Base-by-base conservation (phyloP, 176 grass and related monocot species). In the Aegilops umbellulata region DNA sequence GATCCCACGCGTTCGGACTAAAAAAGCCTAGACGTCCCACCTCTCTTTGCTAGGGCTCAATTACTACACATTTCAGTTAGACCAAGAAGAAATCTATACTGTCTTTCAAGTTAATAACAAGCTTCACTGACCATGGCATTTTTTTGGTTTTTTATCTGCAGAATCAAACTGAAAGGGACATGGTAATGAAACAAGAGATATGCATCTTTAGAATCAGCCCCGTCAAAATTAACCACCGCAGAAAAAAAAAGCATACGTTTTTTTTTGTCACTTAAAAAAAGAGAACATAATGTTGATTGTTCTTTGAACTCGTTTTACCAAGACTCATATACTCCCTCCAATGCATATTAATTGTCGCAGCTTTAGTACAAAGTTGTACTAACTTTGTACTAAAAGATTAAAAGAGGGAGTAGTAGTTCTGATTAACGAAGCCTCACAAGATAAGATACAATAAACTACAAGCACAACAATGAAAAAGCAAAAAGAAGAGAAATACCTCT, bases 401-500 rank as follows among this genome's bases (percentile, higher is more conserved):
- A n/a, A n/a, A n/a, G n/a, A n/a, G n/a, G n/a, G n/a, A n/a, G n/a
- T n/a, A 64, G 66, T 71, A 39, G 4, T 77, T 42, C 11, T 65
- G 22, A 84, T 49, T 46, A 71, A 79, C 49, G 16, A 74, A 89
- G 0, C 29, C 30, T 32, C 0, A 0, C 1, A 82, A 60, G 11
- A 65, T 65, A 19, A 34, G 27, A 82, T 6, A 23, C 14, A 53
- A 55, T 38, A 36, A 79, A 55, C 0, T 29, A 58, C 41, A 7
- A 20, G n/a, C 17, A 87, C 62, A 61, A 20, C 27, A 22, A 5
- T 11, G 3, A 60, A 55, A 83, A 36, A 5, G 9, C 1, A 25
- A 9, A 31, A 65, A 69, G 15, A 74, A 49, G 36, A 1, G 35
- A 38, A 32, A 68, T 90, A 98, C 95, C 95, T 97, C 82, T 95